Evolutionary conservation across 176 grass and related monocot genomes (phyloP).

Genomic region (Elymus sibiricus): DNA sequence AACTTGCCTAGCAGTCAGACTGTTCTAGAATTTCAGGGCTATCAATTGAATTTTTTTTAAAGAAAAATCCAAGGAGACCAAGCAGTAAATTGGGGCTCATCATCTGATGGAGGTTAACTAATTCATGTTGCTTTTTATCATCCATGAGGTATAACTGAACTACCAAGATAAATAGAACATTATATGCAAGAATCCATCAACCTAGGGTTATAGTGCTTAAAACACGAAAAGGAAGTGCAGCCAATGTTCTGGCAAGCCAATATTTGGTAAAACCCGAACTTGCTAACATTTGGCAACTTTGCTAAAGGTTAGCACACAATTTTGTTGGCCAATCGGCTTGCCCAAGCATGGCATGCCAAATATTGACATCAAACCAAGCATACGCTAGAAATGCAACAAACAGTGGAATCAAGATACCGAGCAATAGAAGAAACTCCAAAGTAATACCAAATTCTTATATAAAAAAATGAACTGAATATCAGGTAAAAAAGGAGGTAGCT

Average conservation of each 20-base stretch:
- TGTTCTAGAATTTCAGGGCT: not conserved
- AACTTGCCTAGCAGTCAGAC: not conserved
- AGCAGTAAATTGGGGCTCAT: not conserved
- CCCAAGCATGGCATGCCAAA: not conserved
- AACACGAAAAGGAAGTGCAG: not conserved
- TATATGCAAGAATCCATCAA: conserved; percentile 1
- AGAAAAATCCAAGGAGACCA: not conserved
- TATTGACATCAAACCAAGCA: not conserved
- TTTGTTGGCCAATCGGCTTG: not conserved
- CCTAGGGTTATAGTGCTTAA: not conserved
- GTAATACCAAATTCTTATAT: not conserved
- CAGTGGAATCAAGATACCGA: not conserved
- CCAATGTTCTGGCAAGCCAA: not conserved
- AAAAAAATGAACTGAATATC: not conserved
- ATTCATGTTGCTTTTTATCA: not conserved
- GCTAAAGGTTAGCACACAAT: not conserved
- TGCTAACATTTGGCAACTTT: not conserved
- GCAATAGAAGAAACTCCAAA: not conserved
- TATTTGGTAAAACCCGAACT: not conserved
- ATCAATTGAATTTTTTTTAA: not conserved
- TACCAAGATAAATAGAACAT: not conserved
- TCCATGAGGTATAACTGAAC: not conserved
- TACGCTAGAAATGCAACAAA: not conserved
- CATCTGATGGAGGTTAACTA: not conserved
- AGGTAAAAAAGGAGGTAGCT: not conserved